Percentiles rank a stretch among this genome's conserved stretches.
These are phyloP conservation scores for Lachnellula arida DNA, from an alignment of 2,329 filamentous ascomycete genomes.

Conservation along the genomic window DNA sequence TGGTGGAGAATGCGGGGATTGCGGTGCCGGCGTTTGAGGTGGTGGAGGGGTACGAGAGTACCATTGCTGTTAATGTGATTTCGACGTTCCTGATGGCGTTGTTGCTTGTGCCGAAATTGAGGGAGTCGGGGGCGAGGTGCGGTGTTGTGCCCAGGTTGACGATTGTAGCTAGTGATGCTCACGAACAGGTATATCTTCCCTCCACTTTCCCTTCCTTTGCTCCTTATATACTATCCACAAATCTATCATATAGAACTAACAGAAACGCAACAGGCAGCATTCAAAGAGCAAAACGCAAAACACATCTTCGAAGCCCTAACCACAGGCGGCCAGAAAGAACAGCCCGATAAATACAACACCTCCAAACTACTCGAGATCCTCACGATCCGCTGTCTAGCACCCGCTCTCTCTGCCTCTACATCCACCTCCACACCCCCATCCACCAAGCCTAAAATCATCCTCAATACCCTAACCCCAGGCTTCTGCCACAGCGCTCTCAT, in stretches of 20 bases:
- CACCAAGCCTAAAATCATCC: conserved; percentile 27
- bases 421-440: not conserved
- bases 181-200: conserved; percentile 20
- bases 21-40: conserved; percentile 16
- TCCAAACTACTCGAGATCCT: conserved; percentile 35
- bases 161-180: conserved; percentile 26
- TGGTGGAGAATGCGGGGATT: conserved; percentile 37
- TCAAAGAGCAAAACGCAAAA: conserved; percentile 19
- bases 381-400: conserved; percentile 29
- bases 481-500: conserved; percentile 33
- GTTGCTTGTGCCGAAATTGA: conserved; percentile 27
- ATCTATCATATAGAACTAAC: not conserved
- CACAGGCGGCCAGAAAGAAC: conserved; percentile 12
- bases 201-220: not conserved
- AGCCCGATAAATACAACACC: conserved; percentile 31
- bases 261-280: conserved; percentile 19
- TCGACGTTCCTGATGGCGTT: conserved; percentile 31
- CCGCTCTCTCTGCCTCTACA: conserved; percentile 17
- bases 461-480: conserved; percentile 34
- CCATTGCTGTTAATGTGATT: conserved; percentile 31
- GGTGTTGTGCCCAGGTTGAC: conserved; percentile 19
- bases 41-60: conserved; percentile 24
- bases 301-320: conserved; percentile 22
- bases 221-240: not conserved
- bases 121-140: conserved; percentile 17